Evolutionary conservation across 495 filamentous ascomycete genomes (phyloP), one percentile per base, ranked within the genome.

Genomic region (Bathelium albidoporum): DNA sequence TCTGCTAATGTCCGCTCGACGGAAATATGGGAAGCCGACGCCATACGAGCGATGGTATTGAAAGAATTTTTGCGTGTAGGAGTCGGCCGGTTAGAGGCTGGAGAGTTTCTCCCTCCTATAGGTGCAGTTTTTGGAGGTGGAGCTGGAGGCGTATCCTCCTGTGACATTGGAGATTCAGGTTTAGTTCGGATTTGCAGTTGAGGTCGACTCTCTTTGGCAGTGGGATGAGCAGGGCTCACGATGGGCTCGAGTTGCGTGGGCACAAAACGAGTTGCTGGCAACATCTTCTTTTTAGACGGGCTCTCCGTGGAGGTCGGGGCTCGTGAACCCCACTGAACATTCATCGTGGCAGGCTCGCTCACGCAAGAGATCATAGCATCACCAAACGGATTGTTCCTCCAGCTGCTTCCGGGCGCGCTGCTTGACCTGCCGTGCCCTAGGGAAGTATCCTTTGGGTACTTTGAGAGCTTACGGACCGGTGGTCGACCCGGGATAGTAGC

Each of bases 401-500:
- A 67, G 62, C 61, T 64, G 59, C 61, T 68, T 11, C 66, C 82
- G 31, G 86, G 85, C 41, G 84, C 82, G 71, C 85, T 87, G 65
- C 80, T 82, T 39, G 85, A 87, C 66, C 86, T 78, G 73, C 87
- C 85, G 71, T 87, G 71, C 18, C 65, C 66, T 3, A 29, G 2
- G 3, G 49, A 11, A 10, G 45, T 64, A 69, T 20, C 49, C 60
- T 59, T 73, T 67, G 24, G 64, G 49, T 7, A 63, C 49, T 55
- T 55, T 29, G 49, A 67, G 18, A 64, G 31, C 32, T 70, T 70
- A 1, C 69, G 84, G 29, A 87, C 70, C 18, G 86, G 80, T 59
- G 83, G 85, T 34, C 84, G 81, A 32, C 85, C 87, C 34, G 87
- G 87, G 62, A 90, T 87, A 29, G 87, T 89, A 65, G 87, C 87